Evolutionary conservation across 345 rosid genomes (phyloP), one percentile per base, ranked within the genome.

Genomic region (Lagerstroemia speciosa): DNA sequence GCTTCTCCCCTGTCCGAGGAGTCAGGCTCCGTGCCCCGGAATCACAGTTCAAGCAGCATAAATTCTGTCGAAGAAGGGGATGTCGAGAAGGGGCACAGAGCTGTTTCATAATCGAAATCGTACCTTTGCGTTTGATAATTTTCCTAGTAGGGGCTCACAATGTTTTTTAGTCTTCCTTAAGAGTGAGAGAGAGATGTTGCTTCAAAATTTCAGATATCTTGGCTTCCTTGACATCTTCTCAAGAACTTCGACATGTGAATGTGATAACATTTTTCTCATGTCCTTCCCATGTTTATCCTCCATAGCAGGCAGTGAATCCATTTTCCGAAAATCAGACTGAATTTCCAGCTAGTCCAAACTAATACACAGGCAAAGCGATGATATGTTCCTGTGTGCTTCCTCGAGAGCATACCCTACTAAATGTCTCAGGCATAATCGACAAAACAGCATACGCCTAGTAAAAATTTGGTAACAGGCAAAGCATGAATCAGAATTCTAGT

Each of bases 1-100:
- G 50, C 46, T 57, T 37, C 50, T 61, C 66, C 62, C 32, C 57
- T 24, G n/a, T 55, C 46, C 24, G 26, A 20, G 73, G 55, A 11
- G 34, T 16, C 6, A 41, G 64, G 19, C 34, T 27, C 33, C 4
- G 63, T 20, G 19, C 63, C 63, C 2, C 63, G 34, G 63, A 30
- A 30, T 30, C 63, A 30, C 34, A 27, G 63, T 30, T 27, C 63
- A 5, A 30, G 63, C 63, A 58, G 63, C 34, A 3, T 58, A 58
- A 27, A 58, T 33, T 58, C 63, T 20, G 63, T 1, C 7, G 34
- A 48, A 10, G 43, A 53, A 53, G 62, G 3, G 41, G 61, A 20
- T 16, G 0, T 15, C 63, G 48, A 67, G 33, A 53, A 27, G 32
- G 46, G 12, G 17, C 63, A 5, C 70, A 14, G 46, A 6, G 34